Conservation (phyloP, 108 stramenopile genomes). For the Cyclotella choctawhatcheeana region DNA sequence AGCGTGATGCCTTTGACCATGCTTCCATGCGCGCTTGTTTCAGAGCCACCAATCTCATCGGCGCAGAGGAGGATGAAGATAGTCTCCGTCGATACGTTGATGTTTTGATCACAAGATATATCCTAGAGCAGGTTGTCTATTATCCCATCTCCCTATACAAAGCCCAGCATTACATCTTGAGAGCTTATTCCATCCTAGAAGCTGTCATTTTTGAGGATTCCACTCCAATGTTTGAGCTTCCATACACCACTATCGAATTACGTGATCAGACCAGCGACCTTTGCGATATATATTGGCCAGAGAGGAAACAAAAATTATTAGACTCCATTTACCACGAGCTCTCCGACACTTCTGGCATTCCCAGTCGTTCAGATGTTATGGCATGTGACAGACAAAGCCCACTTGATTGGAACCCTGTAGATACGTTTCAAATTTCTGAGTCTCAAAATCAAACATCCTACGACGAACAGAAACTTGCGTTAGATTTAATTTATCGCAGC, state of each 20-base stretch:
- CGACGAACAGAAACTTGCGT: background rate
- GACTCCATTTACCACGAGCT: background rate
- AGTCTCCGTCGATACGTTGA: background rate
- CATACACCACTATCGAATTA: background rate
- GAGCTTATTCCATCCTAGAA: background rate
- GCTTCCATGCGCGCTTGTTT: background rate
- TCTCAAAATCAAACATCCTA: background rate
- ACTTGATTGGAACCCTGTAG: background rate
- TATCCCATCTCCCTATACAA: background rate
- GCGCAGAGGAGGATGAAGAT: background rate
- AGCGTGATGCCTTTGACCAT: background rate
- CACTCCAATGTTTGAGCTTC: background rate
- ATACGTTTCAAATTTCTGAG: background rate
- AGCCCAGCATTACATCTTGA: background rate
- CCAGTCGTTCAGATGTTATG: background rate
- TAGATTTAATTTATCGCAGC: background rate
- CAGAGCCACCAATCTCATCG: background rate
- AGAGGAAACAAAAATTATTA: background rate
- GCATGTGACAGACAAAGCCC: background rate
- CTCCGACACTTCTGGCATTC: background rate
- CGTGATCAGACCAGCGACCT: background rate
- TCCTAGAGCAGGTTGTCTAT: background rate
- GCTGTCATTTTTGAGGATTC: background rate
- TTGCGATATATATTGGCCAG: background rate
- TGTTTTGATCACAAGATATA: background rate